Base-by-base conservation (phyloP, 345 rosid genomes). In the Clausena lansium region DNA sequence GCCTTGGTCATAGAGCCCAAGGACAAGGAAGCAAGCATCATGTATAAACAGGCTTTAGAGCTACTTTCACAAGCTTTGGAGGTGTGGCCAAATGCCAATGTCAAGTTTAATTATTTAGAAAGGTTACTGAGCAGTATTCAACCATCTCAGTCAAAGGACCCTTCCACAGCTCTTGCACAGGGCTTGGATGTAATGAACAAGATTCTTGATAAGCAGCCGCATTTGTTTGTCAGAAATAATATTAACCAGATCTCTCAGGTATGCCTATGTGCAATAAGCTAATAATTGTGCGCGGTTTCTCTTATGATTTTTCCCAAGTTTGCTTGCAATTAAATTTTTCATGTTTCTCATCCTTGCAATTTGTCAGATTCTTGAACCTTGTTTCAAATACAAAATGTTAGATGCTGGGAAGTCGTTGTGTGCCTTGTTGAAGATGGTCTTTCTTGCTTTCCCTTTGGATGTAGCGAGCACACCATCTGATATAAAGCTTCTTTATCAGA, bases 171-270 rank as follows among this genome's bases (percentile, higher is more conserved):
- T 71, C 98, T 96, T 85, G 97, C 95, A 47, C 99, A 96, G 83
- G 99, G 98, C 74, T 92, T 96, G 89, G 99, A 96, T 78, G 98
- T 96, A 83, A 96, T 96, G 99, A 96, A 96, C 87, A 96, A 92
- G 79, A 94, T 96, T 82, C 88, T 96, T 80, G 98, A 96, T 86
- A 94, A 94, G 85, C 99, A 96, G 82, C 97, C 98, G 60, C 97
- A 91, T 82, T 84, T 96, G 75, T 96, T 96, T 85, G 89, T 94
- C 77, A 89, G 90, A 83, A 96, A 96, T 85, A 96, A 94, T 81
- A 89, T 94, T 84, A 88, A 82, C 84, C 99, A 92, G 88, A 96
- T 96, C 75, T 90, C 95, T 70, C 99, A 92, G 88, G 99, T 96
- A 85, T 76, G 83, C 73, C 61, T 71, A 59, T 54, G 22, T 69